Evolutionary conservation across 345 rosid species (phyloP).

Genomic region (Laguncularia racemosa): DNA sequence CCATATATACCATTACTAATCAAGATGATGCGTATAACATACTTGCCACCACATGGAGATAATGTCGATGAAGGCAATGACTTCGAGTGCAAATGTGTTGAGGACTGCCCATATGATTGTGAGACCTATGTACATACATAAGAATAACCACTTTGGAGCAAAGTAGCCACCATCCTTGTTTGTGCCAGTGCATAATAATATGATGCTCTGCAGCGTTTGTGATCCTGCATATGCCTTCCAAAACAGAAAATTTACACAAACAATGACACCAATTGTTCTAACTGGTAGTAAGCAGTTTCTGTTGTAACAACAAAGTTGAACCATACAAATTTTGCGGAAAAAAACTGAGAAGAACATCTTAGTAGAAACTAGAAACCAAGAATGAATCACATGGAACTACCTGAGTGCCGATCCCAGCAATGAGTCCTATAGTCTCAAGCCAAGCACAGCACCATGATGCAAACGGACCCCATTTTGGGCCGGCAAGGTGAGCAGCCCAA

Average conservation of each 20-base stretch:
- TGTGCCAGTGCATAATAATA: conserved; percentile 45
- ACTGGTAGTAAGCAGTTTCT: too few relatives aligned
- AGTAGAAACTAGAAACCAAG: too few relatives aligned
- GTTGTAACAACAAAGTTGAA: too few relatives aligned
- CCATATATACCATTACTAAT: too few relatives aligned
- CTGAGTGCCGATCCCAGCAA: conserved; percentile 59
- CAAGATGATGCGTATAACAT: background rate
- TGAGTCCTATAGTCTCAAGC: conserved; percentile 56
- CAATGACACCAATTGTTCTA: background rate
- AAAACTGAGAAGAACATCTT: too few relatives aligned
- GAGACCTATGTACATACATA: conserved; percentile 50
- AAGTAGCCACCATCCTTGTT: conserved; percentile 53
- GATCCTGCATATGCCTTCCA: conserved; percentile 58
- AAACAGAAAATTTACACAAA: background rate
- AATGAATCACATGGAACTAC: conserved; percentile 17
- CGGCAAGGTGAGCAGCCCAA: conserved; percentile 63
- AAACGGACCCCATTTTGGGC: conserved; percentile 62
- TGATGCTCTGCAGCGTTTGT: conserved; percentile 55
- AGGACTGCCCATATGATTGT: conserved; percentile 55
- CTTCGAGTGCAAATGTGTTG: conserved; percentile 50
- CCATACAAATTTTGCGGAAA: too few relatives aligned
- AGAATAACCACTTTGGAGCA: conserved; percentile 47
- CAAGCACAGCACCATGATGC: conserved; percentile 72
- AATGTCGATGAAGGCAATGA: conserved; percentile 51
- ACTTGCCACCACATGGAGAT: conserved; percentile 78